phyloP scores from a whole-genome alignment of 768 basidiomycete species.

The Mycena metata region DNA sequence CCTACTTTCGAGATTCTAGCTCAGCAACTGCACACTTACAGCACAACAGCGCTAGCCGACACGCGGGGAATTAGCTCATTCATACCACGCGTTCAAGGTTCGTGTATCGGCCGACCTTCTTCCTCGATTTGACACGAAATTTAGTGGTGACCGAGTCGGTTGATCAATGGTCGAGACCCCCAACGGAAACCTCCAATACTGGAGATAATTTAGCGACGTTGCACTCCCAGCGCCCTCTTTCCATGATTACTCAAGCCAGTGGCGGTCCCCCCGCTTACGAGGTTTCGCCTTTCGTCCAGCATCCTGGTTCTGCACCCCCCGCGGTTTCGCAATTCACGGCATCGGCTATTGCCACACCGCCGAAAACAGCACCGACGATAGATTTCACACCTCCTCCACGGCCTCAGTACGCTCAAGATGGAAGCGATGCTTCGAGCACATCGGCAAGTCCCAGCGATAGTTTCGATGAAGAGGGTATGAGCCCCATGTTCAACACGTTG shows the following conservation, averaged over 20 bases:
- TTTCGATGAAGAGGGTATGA: constrained; percentile 32
- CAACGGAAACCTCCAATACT: not conserved
- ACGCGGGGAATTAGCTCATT: constrained; percentile 14
- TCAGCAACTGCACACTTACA: constrained; percentile 27
- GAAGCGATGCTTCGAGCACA: constrained; percentile 23
- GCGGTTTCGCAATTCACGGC: constrained; percentile 17
- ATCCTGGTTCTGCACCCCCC: constrained; percentile 29
- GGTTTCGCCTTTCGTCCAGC: constrained; percentile 2
- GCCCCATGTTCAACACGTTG: constrained; percentile 32
- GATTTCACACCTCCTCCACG: constrained; percentile 1
- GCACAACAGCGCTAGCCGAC: constrained; percentile 2
- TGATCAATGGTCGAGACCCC: constrained; percentile 5
- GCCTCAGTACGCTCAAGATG: constrained; percentile 15
- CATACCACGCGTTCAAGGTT: constrained; percentile 25
- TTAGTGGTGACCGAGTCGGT: constrained; percentile 5
- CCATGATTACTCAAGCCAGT: constrained; percentile 26
- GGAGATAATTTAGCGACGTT: constrained; percentile 28
- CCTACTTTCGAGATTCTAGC: constrained; percentile 45
- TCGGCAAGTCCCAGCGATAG: constrained; percentile 28
- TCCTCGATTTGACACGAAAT: constrained; percentile 3
- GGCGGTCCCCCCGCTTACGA: constrained; percentile 34
- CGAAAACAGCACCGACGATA: constrained; percentile 1
- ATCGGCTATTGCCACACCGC: not conserved
- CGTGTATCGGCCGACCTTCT: not conserved
- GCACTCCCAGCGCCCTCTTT: constrained; percentile 21